Percentiles rank a stretch among this genome's conserved stretches.
phyloP scores from a whole-genome alignment of 805 yeast species.

The Yarrowia sp. region DNA sequence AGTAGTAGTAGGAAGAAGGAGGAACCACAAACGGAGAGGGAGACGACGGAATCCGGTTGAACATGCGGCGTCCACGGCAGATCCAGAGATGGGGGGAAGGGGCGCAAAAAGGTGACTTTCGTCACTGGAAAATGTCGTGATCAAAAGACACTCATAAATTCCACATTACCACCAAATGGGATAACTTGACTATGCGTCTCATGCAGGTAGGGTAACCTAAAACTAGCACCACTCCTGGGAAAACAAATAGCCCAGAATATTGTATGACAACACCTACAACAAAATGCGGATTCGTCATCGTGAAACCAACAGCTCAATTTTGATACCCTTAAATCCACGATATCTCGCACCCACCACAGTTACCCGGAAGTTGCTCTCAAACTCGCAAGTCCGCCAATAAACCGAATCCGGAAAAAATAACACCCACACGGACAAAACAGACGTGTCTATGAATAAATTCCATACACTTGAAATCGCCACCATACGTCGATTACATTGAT shows the following conservation, averaged over 20 bases:
- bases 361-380: conserved; percentile 25
- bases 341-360: not conserved
- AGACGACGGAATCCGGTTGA: not conserved
- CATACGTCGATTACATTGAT: not conserved
- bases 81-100: not conserved
- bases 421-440: too few species aligned
- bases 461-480: not conserved
- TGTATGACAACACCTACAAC: not conserved
- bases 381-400: not conserved
- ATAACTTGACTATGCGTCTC: not conserved
- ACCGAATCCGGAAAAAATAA: not conserved
- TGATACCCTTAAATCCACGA: not conserved
- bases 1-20: not conserved
- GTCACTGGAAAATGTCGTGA: not conserved
- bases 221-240: too few species aligned
- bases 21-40: conserved; percentile 12
- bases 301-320: not conserved
- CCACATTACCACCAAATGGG: not conserved
- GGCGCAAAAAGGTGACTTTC: not conserved
- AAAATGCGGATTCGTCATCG: not conserved
- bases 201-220: conserved; percentile 24
- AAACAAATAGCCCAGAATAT: too few species aligned
- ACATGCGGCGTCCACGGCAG: not conserved
- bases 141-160: not conserved
- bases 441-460: not conserved